phyloP scores from a whole-genome alignment of 768 basidiomycete species.

The Hypsizygus marmoreus region DNA sequence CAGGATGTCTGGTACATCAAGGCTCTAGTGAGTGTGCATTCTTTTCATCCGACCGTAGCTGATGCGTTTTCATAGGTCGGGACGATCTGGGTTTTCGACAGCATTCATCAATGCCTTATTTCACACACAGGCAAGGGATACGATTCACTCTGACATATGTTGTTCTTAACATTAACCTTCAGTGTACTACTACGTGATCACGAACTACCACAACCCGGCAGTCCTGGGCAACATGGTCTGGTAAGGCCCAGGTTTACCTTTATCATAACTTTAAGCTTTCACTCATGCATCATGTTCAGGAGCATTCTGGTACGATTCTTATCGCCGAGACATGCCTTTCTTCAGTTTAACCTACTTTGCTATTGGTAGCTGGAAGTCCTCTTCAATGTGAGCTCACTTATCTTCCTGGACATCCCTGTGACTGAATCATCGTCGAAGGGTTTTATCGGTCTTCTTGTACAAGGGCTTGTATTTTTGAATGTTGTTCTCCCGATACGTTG shows the following conservation, averaged over 20 bases:
- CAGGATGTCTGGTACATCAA: slow-evolving; percentile 57
- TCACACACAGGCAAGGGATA: slow-evolving; percentile 47
- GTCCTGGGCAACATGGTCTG: slow-evolving; percentile 45
- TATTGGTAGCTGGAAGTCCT: slow-evolving; percentile 51
- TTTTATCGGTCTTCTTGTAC: slow-evolving; percentile 56
- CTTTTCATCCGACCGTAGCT: neutral
- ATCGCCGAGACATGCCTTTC: neutral
- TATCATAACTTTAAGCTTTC: neutral
- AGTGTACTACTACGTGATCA: slow-evolving; percentile 58
- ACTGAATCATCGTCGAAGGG: slow-evolving; percentile 34
- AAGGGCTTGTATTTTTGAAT: slow-evolving; percentile 36
- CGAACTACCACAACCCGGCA: slow-evolving; percentile 48
- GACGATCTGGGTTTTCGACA: slow-evolving; percentile 52
- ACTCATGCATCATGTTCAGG: too few relatives aligned
- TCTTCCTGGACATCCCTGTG: neutral
- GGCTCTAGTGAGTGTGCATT: slow-evolving; percentile 43
- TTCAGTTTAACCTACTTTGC: neutral
- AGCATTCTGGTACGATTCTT: slow-evolving; percentile 46
- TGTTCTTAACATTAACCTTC: neutral
- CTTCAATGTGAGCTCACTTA: slow-evolving; percentile 45
- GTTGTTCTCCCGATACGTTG: neutral
- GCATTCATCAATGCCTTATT: slow-evolving; percentile 53
- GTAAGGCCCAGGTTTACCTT: slow-evolving; percentile 30
- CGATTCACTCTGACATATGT: neutral
- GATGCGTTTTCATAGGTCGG: slow-evolving; percentile 37